Conservation (phyloP, 495 filamentous ascomycete species). For the Darksidea phi region DNA sequence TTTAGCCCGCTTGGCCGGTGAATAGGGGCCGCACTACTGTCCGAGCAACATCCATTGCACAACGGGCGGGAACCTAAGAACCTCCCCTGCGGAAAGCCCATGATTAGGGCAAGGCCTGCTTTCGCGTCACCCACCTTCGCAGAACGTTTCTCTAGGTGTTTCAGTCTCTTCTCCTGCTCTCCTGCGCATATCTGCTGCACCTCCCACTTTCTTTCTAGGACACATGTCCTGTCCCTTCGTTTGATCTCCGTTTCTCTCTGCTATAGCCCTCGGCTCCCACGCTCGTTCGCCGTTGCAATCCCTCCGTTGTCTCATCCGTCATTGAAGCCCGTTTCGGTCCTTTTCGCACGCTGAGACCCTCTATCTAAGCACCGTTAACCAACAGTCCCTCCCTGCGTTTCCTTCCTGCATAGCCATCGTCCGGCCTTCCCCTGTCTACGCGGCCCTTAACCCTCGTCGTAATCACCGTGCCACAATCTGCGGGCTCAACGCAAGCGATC, state of each 20-base stretch:
- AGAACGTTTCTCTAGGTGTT: slow-evolving; percentile 31
- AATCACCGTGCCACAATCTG: slow-evolving; percentile 22
- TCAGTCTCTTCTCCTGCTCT: slow-evolving; percentile 28
- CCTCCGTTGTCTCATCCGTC: slow-evolving; percentile 3
- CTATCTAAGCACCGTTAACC: not conserved
- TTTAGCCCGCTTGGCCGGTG: slow-evolving; percentile 22
- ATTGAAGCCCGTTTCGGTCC: not conserved
- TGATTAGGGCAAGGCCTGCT: slow-evolving; percentile 5
- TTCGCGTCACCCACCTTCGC: slow-evolving; percentile 16
- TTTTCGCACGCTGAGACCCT: too few relatives aligned
- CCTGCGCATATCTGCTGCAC: slow-evolving; percentile 26
- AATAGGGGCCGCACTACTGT: slow-evolving; percentile 21
- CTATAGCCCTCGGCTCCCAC: slow-evolving; percentile 24
- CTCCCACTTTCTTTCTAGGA: slow-evolving; percentile 9
- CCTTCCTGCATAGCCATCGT: not conserved
- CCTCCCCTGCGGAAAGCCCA: slow-evolving; percentile 23
- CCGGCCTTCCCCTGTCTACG: not conserved
- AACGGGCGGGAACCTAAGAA: slow-evolving; percentile 12
- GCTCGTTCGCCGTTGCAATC: slow-evolving; percentile 17
- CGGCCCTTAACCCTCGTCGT: slow-evolving; percentile 10
- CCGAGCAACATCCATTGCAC: slow-evolving; percentile 21
- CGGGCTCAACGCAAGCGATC: slow-evolving; percentile 12
- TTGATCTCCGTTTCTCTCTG: slow-evolving; percentile 31
- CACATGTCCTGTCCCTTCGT: slow-evolving; percentile 33
- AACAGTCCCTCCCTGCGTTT: slow-evolving; percentile 8